Conservation (phyloP, 768 basidiomycete species). For the Phlebiopsis gigantea region DNA sequence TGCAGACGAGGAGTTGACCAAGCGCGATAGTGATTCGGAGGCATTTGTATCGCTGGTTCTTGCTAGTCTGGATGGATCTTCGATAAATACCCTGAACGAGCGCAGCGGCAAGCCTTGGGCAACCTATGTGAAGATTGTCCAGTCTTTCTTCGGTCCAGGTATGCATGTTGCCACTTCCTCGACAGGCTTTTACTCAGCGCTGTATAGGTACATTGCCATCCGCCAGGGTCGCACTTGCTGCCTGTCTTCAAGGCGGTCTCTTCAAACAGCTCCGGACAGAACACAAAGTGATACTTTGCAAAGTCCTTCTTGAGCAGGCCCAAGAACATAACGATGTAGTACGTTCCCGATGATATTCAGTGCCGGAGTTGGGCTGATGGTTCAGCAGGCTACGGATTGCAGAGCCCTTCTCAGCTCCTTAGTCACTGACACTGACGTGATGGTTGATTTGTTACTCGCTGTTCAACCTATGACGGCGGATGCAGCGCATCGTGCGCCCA, state of each 20-base stretch:
- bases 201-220: slow-evolving; percentile 34
- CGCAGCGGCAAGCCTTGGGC: slow-evolving; percentile 43
- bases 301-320: slow-evolving; percentile 50
- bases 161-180: not conserved
- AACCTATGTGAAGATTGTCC: slow-evolving; percentile 39
- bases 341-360: slow-evolving; percentile 15
- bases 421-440: slow-evolving; percentile 45
- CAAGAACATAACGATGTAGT: slow-evolving; percentile 45
- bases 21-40: slow-evolving; percentile 31
- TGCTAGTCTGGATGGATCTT: slow-evolving; percentile 48
- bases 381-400: slow-evolving; percentile 15
- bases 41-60: slow-evolving; percentile 30
- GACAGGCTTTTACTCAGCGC: slow-evolving; percentile 6
- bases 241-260: slow-evolving; percentile 47
- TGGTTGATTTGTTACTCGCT: slow-evolving; percentile 44
- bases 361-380: not conserved
- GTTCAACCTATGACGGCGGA: slow-evolving; percentile 43
- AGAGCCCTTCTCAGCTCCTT: slow-evolving; percentile 46
- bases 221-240: slow-evolving; percentile 36
- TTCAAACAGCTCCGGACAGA: slow-evolving; percentile 48
- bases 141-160: slow-evolving; percentile 44
- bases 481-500: slow-evolving; percentile 45
- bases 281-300: slow-evolving; percentile 50
- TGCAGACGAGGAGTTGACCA: not conserved
- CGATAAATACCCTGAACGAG: slow-evolving; percentile 41